Evolutionary conservation across 192 early-diverging fungal species (phyloP).

Genomic region (Podila horticola): DNA sequence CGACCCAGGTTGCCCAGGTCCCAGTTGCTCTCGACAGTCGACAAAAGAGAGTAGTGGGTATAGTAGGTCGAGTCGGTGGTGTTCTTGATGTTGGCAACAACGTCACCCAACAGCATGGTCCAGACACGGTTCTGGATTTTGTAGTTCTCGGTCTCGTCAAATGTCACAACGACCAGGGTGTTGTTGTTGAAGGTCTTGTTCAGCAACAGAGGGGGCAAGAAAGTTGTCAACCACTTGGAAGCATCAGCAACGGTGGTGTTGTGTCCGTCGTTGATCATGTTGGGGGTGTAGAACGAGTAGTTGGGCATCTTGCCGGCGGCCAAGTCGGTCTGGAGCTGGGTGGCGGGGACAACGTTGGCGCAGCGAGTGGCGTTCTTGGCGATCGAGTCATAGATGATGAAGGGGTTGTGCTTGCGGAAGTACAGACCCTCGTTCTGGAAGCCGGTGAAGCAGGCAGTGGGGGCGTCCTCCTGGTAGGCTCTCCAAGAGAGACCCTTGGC

Average conservation of each 20-base stretch:
- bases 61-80: conserved; percentile 67
- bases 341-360: conserved; percentile 67
- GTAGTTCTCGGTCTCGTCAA: conserved; percentile 51
- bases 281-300: conserved; percentile 58
- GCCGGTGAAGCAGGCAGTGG: conserved; percentile 57
- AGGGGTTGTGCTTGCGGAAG: conserved; percentile 82
- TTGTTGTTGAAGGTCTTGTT: conserved; percentile 58
- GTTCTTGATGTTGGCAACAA: conserved; percentile 38
- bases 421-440: conserved; percentile 51
- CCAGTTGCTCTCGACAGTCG: conserved; percentile 76
- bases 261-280: conserved; percentile 68
- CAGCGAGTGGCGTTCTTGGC: conserved; percentile 64
- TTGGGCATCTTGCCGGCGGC: conserved; percentile 22
- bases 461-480: conserved; percentile 72
- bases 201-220: conserved; percentile 60
- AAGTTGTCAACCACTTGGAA: conserved; percentile 62
- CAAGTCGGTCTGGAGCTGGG: conserved; percentile 66
- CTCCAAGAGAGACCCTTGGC: conserved; percentile 68
- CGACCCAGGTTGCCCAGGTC: conserved; percentile 66
- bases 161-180: conserved; percentile 52
- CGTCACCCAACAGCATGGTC: conserved; percentile 54
- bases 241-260: conserved; percentile 59
- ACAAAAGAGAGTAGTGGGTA: conserved; percentile 70
- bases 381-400: conserved; percentile 72
- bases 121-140: conserved; percentile 52